Conservation (phyloP, 352 stramenopile genomes). For the Globisporangium cystogenes region DNA sequence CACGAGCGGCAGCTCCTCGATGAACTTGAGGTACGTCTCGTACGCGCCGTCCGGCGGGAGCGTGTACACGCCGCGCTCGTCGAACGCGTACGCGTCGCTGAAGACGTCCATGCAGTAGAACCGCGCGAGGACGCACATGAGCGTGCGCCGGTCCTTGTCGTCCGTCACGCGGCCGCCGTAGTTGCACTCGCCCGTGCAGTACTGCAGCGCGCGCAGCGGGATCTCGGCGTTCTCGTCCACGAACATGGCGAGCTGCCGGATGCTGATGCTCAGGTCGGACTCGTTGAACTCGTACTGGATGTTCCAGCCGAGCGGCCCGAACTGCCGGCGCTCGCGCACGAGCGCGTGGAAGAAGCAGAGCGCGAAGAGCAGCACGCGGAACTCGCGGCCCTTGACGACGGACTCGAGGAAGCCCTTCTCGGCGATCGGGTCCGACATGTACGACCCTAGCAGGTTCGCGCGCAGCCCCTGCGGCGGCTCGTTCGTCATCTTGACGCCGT, state of each 20-base stretch:
- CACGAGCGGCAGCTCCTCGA: constrained; percentile 84
- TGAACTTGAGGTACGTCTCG: constrained; percentile 74
- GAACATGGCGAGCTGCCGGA: constrained; percentile 91
- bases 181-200: constrained; percentile 84
- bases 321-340: constrained; percentile 90
- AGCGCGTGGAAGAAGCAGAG: constrained; percentile 92
- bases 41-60: constrained; percentile 72
- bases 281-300: constrained; percentile 97
- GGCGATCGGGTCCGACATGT: constrained; percentile 88
- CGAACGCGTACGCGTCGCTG: constrained; percentile 53
- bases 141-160: constrained; percentile 76
- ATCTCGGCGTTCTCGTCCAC: constrained; percentile 88
- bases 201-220: constrained; percentile 66
- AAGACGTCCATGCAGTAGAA: constrained; percentile 78
- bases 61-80: constrained; percentile 63
- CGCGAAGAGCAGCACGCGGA: constrained; percentile 86
- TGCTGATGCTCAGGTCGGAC: constrained; percentile 90
- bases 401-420: constrained; percentile 88
- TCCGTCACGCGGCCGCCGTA: constrained; percentile 85
- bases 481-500: constrained; percentile 96
- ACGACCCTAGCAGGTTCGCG: constrained; percentile 90
- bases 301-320: constrained; percentile 93
- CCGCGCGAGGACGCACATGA: constrained; percentile 62
- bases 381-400: constrained; percentile 70
- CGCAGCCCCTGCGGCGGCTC: constrained; percentile 90